These are phyloP conservation scores for Hymenoscyphus repandus DNA, from an alignment of 2,329 filamentous ascomycete genomes.

Conservation along the genomic window DNA sequence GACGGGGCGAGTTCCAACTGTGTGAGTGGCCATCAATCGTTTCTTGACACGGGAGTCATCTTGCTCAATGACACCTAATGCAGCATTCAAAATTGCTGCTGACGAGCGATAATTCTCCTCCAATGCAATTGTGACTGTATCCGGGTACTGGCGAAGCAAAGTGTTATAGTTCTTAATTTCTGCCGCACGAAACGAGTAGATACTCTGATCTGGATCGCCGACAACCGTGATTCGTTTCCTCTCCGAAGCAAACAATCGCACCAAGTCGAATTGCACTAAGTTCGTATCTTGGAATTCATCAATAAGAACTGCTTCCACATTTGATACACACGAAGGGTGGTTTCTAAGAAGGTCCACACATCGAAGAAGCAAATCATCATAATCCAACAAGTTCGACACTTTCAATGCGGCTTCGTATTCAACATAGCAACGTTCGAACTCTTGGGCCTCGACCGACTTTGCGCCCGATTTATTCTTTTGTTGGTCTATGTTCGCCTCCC, in stretches of 20 bases:
- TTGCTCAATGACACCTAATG: constrained; percentile 84
- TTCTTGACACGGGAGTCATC: constrained; percentile 78
- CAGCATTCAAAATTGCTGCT: constrained; percentile 72
- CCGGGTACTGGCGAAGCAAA: constrained; percentile 70
- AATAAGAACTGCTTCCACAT: constrained; percentile 85
- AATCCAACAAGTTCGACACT: constrained; percentile 80
- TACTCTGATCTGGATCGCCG: constrained; percentile 95
- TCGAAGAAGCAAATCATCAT: constrained; percentile 82
- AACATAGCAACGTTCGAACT: constrained; percentile 64
- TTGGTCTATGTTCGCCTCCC: constrained; percentile 42
- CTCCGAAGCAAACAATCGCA: constrained; percentile 75
- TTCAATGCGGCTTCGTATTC: constrained; percentile 75
- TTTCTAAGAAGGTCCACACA: constrained; percentile 73
- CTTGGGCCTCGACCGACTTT: constrained; percentile 48
- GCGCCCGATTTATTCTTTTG: constrained; percentile 22
- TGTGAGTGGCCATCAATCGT: constrained; percentile 72
- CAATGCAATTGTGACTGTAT: constrained; percentile 76
- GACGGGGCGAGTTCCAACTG: constrained; percentile 72
- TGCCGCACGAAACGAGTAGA: constrained; percentile 91
- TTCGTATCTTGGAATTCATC: constrained; percentile 99
- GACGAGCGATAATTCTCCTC: constrained; percentile 96
- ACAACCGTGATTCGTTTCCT: constrained; percentile 83
- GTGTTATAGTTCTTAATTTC: constrained; percentile 83
- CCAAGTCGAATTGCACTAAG: constrained; percentile 87
- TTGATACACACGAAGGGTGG: constrained; percentile 76